Base-by-base conservation (phyloP, 176 grass and related monocot species). In the Chrysopogon serrulatus region DNA sequence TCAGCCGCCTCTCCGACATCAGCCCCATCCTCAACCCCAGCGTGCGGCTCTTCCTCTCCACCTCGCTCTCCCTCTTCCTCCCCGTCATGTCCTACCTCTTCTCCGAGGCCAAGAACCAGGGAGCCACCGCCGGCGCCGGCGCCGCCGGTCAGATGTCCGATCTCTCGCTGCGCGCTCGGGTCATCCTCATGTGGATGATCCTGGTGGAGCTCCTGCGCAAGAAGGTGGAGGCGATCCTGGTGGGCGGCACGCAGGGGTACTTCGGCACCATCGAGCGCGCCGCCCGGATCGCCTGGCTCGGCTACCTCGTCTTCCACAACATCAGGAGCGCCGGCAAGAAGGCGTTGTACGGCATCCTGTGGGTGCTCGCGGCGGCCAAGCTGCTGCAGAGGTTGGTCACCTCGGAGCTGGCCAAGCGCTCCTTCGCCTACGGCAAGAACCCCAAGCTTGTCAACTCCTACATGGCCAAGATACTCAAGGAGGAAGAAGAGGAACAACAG, bases 61-160 rank as follows among this genome's bases (percentile, higher is more conserved):
- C 16, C 28, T 8, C 63, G 30, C 63, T 65, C 31, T 65, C 63
- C 31, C 63, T 65, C 30, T 65, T 65, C 63, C 63, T 65, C 7
- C 31, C 63, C 63, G 63, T 65, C 63, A 65, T 65, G 63, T 65
- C 61, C 61, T 64, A 64, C 61, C 61, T 64, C 61, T 64, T 64
- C 28, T 64, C 61, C 2, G 61, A 65, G 63, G 63, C 63, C 63
- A 65, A 65, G 63, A 65, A 65, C 60, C 27, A 64, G 1, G 60
- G 60, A 13, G 27, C 1, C 60, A 2, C 13, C 27, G 14, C 13
- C 60, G 48, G 17, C 18, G 5, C 2, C 51, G 51, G 6, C 27
- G 60, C 12, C 12, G 59, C 6, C 3, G 39, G 9, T 0, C n/a
- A n/a, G n/a, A n/a, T n/a, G n/a, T n/a, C n/a, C n/a, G 15, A 62